These are phyloP conservation scores for Pseudogymnoascus pannorum DNA, from an alignment of 2,329 filamentous ascomycete species.

Conservation along the genomic window DNA sequence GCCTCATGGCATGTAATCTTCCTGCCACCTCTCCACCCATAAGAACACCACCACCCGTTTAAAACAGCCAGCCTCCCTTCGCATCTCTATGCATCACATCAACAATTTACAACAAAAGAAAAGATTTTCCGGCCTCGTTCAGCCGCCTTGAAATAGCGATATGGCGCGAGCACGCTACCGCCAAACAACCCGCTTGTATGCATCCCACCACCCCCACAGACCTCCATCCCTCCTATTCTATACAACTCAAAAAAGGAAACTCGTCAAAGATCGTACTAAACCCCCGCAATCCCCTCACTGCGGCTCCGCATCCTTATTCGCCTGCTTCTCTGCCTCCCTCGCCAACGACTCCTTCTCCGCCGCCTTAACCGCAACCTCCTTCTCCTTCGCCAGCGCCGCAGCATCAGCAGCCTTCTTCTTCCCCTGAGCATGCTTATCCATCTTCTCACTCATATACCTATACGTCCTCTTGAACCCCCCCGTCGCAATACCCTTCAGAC, in stretches of 20 bases:
- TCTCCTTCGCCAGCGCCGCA: not conserved
- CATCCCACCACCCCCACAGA: not conserved
- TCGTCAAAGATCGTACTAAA: not conserved
- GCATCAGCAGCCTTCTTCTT: slow-evolving; percentile 20
- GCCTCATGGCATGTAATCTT: not conserved
- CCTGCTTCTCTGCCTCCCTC: not conserved
- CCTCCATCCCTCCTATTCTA: not conserved
- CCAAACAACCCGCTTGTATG: not conserved
- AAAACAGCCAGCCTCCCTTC: not conserved
- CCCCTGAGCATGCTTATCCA: slow-evolving; percentile 48
- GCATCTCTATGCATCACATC: not conserved
- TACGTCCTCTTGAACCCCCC: slow-evolving; percentile 62
- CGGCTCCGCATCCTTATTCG: not conserved
- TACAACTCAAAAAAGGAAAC: not conserved
- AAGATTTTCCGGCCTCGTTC: not conserved
- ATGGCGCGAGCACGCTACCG: not conserved
- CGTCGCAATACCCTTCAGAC: slow-evolving; percentile 74
- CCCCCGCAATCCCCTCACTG: not conserved
- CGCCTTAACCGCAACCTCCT: not conserved
- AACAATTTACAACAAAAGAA: not conserved
- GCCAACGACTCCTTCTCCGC: not conserved
- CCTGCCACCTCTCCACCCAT: not conserved
- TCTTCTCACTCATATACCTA: slow-evolving; percentile 79
- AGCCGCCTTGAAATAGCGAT: not conserved
- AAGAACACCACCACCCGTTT: not conserved